Base-by-base conservation (phyloP, 2,329 filamentous ascomycete genomes). In the Coniochaeta hoffmannii region DNA sequence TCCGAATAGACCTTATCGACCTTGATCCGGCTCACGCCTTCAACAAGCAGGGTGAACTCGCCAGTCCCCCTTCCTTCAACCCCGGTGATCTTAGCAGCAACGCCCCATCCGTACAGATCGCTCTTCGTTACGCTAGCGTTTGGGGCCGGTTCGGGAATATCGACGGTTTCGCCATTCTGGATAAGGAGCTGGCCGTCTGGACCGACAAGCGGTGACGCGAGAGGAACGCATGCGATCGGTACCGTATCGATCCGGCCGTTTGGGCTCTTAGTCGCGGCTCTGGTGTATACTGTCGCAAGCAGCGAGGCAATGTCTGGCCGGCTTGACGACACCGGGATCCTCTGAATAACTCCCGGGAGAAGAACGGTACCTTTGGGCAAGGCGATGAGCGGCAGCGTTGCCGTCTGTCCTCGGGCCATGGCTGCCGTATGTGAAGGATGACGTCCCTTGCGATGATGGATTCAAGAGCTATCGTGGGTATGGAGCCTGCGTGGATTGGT, bases 241-340 rank as follows among this genome's bases (percentile, higher is more conserved):
- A 96, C 84, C 61, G 78, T 76, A 62, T 85, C 81, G 65, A 86
- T 77, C 59, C 81, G 76, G 62, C 84, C 78, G 59, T 79, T 81
- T 28, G 84, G 81, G 61, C 86, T 82, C 64, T 85, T 86, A 38
- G 83, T 81, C 32, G 88, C 79, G 28, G 86, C 86, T 62, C 86
- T 85, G 65, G 88, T 88, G 72, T 96, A 93, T 58, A 96, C 83
- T 63, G 87, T 86, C 19, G 91, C 89, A 56, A 99, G 84, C 46
- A 97, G 82, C 53, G 93, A 89, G 54, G 90, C 87, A 62, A 97
- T 87, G 71, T 97, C 94, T 62, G 90, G 85, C 53, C 93, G 89
- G 70, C 87, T 79, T 35, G 79, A 86, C 38, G 87, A 84, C 53
- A 97, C 87, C 55, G 90, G 85, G 61, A 97, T 88, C 63, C 92